Evolutionary conservation across 441 rosid species (phyloP).

Genomic region (Geranium incanum): DNA sequence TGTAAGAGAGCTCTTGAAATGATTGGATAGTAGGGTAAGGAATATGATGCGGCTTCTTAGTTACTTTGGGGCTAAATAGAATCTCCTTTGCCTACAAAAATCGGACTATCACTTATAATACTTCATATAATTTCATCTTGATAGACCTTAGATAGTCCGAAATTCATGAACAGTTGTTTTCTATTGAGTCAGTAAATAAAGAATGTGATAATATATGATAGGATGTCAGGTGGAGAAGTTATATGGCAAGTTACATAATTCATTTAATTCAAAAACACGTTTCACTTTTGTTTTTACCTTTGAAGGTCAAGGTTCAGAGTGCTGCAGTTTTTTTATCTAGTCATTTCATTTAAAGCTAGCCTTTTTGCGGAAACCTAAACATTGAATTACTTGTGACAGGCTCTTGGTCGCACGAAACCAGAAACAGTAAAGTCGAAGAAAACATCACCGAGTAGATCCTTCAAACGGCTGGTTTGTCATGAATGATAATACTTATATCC

Average conservation of each 20-base stretch:
- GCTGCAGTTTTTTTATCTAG: background rate
- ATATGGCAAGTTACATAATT: no score
- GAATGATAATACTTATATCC: background rate
- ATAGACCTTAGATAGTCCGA: background rate
- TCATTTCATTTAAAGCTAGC: no score
- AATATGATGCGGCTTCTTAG: no score
- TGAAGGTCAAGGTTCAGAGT: no score
- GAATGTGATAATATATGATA: no score
- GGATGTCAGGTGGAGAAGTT: no score
- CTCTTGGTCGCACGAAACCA: constrained; percentile 83
- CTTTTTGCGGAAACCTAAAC: background rate
- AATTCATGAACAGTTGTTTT: background rate
- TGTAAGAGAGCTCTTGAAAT: no score
- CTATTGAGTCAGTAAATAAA: no score
- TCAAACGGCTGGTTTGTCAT: constrained; percentile 74
- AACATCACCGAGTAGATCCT: constrained; percentile 57
- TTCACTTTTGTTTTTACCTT: no score
- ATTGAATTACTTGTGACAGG: constrained; percentile 32
- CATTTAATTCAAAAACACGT: no score
- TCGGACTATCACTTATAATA: background rate
- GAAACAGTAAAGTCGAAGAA: constrained; percentile 47
- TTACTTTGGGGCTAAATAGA: no score
- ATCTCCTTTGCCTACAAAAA: background rate
- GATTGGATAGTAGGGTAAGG: no score
- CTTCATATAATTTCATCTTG: background rate